Base-by-base conservation (phyloP, 2,329 filamentous ascomycete genomes). In the Teratosphaeriaceae sp. region DNA sequence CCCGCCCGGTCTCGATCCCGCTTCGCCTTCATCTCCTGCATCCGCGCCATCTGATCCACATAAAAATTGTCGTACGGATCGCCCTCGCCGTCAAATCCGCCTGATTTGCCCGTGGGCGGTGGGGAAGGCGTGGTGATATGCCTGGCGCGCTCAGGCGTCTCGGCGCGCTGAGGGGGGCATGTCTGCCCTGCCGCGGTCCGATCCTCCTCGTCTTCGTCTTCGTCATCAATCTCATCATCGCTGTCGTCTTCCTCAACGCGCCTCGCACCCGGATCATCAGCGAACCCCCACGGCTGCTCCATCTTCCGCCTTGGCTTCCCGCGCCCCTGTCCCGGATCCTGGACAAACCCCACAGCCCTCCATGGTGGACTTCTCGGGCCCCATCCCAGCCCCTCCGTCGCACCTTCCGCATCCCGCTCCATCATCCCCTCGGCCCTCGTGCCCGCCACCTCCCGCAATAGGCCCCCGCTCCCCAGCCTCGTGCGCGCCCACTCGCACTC, bases 151-250 rank as follows among this genome's bases (percentile, higher is more conserved):
- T 30, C 39, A 18, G 42, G 38, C 15, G 39, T 30, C 11, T 45
- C 30, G 15, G 37, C 7, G 6, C 15, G 42, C 9, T 18, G 9
- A 11, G 9, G 24, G 24, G 24, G 24, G 24, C 24, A 27, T 8
- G 24, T 27, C 30, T 59, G 47, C 7, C 52, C 56, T 21, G 47
- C 42, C 53, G 80, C 77, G 67, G 82, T 80, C 61, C 81, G 78
- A 23, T 78, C 71, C 60, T 90, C 85, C 52, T 87, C 74, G 24
- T 83, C 74, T 58, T 88, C 85, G 44, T 85, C 78, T n/a, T 35
- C 33, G 11, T 35, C 33, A 21, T 34, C 9, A 18, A 5, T 20
- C 9, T 35, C 33, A 8, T 31, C 29, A 15, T 31, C 6, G 7
- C 7, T n/a, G 7, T 15, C 29, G n/a, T 31, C 16, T 11, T 15